These are phyloP conservation scores for Fusarium sarcochroum DNA, from an alignment of 2,329 filamentous ascomycete genomes.

Conservation along the genomic window DNA sequence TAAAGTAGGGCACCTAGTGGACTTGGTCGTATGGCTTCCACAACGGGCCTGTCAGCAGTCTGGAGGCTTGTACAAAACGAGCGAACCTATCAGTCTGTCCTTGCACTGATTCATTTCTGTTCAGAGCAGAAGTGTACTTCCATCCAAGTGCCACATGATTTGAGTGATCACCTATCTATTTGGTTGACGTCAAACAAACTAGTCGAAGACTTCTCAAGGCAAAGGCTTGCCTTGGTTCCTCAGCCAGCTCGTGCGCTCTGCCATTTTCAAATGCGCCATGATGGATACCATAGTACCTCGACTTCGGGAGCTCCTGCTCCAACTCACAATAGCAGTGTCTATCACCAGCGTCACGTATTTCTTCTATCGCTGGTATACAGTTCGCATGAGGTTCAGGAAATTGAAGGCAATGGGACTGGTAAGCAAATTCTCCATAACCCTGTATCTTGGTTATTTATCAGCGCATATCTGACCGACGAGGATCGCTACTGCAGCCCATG, in stretches of 20 bases:
- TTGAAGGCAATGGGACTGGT: conserved; percentile 8
- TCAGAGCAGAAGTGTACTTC: background rate
- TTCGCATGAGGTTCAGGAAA: conserved; percentile 4
- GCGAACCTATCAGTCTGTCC: background rate
- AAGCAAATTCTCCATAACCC: background rate
- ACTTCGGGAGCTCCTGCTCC: background rate
- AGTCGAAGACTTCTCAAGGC: background rate
- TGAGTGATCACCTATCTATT: background rate
- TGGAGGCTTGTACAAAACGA: background rate
- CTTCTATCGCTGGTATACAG: conserved; percentile 4
- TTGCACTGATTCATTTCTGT: background rate
- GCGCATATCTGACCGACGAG: background rate
- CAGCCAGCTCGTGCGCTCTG: background rate
- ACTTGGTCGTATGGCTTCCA: background rate
- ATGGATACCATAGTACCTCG: background rate
- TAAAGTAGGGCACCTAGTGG: background rate
- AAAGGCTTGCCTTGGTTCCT: background rate
- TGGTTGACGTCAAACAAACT: background rate
- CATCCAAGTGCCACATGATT: background rate
- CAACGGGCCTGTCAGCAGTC: too few relatives aligned
- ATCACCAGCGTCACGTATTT: background rate
- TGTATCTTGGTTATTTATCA: background rate
- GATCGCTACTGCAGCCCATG: background rate
- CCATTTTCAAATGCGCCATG: background rate
- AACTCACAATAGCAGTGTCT: background rate